These are phyloP conservation scores for Beauveria sp. DNA, from an alignment of 2,329 filamentous ascomycete genomes.

Conservation along the genomic window DNA sequence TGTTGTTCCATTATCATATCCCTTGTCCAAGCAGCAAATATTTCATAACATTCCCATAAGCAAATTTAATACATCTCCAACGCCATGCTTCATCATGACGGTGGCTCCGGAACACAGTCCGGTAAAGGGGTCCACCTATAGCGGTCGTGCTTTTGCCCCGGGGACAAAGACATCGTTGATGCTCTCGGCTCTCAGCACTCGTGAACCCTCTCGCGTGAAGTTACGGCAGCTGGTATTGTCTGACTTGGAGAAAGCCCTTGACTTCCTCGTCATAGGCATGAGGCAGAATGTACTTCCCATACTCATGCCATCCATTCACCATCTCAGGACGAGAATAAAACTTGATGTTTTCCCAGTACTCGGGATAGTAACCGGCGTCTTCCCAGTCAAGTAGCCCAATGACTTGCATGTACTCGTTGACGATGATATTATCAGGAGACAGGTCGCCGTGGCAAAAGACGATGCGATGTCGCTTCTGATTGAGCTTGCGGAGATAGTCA, in stretches of 20 bases:
- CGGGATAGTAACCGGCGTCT: constrained; percentile 35
- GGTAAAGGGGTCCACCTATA: neutral
- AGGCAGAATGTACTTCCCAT: constrained; percentile 4
- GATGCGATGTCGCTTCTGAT: constrained; percentile 15
- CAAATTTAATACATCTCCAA: neutral
- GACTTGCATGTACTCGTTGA: constrained; percentile 23
- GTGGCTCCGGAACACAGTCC: neutral
- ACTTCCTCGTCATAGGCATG: constrained; percentile 5
- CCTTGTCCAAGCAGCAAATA: neutral
- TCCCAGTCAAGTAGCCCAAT: constrained; percentile 39
- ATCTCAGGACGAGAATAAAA: constrained; percentile 14
- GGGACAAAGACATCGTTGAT: neutral
- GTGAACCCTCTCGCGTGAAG: neutral
- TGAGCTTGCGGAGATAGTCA: constrained; percentile 12
- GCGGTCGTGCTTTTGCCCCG: neutral
- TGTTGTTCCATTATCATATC: neutral
- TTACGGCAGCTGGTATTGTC: neutral
- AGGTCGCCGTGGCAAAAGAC: constrained; percentile 44
- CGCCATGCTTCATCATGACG: neutral
- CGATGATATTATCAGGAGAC: constrained; percentile 33
- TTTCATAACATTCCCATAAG: neutral
- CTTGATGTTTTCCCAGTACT: constrained; percentile 25
- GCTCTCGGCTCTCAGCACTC: neutral
- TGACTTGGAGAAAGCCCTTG: neutral
- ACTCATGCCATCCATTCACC: constrained; percentile 7